Evolutionary conservation across 1,139 yeast species (phyloP), one percentile per base, ranked within the genome.

Genomic region (Zygosaccharomyces sapae): DNA sequence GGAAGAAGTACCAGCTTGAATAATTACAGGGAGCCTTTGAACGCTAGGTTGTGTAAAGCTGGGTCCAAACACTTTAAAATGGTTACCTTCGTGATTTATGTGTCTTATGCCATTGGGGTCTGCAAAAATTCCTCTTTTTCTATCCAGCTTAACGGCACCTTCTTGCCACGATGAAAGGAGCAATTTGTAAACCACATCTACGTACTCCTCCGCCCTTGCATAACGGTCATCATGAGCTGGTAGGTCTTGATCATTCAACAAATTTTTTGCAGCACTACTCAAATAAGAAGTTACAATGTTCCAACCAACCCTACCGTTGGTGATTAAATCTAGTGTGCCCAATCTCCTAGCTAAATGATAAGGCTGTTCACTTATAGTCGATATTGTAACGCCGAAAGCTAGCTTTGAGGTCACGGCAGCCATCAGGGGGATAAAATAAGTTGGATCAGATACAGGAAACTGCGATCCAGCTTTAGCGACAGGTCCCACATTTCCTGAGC

Each of bases 1-100:
- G 38, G 67, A 61, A 2, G 77, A 73, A 10, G 77, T 67, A 30
- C 79, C 79, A 1, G 79, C 79, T 55, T 74, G 79, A 40, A 74
- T 65, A 45, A 74, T 65, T 18, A 73, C 69, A 4, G 77, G 77
- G 18, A 73, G 58, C 58, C 76, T 69, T 51, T 72, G 76, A 10
- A 70, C 71, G 9, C 75, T 68, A 16, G 77, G 77, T 43, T 69
- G 70, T 9, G 73, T 66, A 42, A 73, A 69, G 48, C 58, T 65
- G 10, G 76, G 76, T 3, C 77, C 77, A 13, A 75, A 75, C 10
- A 73, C 76, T 12, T 58, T 69, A 55, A 63, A 73, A 53, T 65
- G 63, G 43, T 69, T 66, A n/a, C 77, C 77, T 22, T 65, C 68
- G 51, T 65, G 70, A 51, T 72, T 64, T 43, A 72, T 72, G 50